Conservation (phyloP, 208 protist species). For the Balamuthia mandrillaris region DNA sequence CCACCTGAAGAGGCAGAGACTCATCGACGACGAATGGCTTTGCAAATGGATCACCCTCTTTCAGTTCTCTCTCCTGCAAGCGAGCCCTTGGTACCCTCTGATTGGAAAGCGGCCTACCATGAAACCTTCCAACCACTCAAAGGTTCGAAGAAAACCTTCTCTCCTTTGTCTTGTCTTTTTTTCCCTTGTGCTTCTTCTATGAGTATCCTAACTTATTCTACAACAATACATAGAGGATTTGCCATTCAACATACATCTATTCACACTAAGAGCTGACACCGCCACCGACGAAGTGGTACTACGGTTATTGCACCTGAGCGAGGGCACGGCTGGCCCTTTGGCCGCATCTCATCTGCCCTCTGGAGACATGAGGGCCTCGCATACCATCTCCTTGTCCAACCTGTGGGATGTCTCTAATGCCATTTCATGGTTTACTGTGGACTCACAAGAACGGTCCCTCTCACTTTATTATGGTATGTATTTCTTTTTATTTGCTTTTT, state of each 20-base stretch:
- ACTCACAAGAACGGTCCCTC: no score
- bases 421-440: no score
- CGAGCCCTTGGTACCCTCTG: no score
- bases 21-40: background rate
- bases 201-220: background rate
- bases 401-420: no score
- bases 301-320: background rate
- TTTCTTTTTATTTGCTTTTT: background rate
- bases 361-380: no score
- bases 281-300: background rate
- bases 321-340: no score
- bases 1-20: background rate
- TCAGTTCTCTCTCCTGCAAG: background rate
- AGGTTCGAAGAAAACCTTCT: background rate
- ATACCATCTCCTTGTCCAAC: no score
- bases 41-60: background rate
- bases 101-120: no score
- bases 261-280: slow-evolving; percentile 1
- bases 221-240: background rate
- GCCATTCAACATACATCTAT: slow-evolving; percentile 11
- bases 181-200: background rate
- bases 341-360: no score
- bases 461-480: background rate
- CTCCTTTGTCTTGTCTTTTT: background rate
- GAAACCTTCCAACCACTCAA: background rate